A percentile compares a stretch with the other conserved stretches of the same genome.
Conservation (phyloP, 768 basidiomycete genomes). For the Omphalotus guepiniiformis region DNA sequence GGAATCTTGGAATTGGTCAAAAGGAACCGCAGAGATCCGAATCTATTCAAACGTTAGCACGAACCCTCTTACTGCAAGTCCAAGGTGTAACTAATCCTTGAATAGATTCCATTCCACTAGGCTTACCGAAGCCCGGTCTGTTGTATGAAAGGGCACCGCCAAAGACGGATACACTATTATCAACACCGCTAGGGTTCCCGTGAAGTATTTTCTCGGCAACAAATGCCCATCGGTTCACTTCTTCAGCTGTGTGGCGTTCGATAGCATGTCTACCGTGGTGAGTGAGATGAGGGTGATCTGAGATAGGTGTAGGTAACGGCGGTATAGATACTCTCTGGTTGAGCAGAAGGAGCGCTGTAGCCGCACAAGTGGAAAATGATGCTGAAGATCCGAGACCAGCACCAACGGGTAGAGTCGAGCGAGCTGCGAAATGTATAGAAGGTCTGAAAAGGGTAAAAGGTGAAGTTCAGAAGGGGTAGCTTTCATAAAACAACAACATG, state of each 20-base stretch:
- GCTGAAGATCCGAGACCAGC: slow-evolving; percentile 98
- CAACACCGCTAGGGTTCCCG: slow-evolving; percentile 95
- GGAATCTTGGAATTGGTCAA: slow-evolving; percentile 92
- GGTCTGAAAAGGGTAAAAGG: slow-evolving; percentile 43
- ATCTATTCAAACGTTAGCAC: slow-evolving; percentile 42
- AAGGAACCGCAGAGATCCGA: slow-evolving; percentile 86
- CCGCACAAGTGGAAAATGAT: slow-evolving; percentile 86
- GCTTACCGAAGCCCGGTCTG: slow-evolving; percentile 69
- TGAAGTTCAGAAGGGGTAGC: slow-evolving; percentile 12
- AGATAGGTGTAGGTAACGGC: slow-evolving; percentile 43
- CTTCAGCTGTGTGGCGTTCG: slow-evolving; percentile 59
- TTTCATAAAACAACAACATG: slow-evolving; percentile 30
- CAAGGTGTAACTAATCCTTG: slow-evolving; percentile 59
- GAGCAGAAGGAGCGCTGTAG: slow-evolving; percentile 74
- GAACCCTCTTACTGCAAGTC: background rate
- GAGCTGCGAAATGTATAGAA: slow-evolving; percentile 73
- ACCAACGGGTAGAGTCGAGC: slow-evolving; percentile 88
- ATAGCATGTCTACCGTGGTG: slow-evolving; percentile 66
- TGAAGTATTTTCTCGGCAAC: slow-evolving; percentile 94
- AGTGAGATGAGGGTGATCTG: slow-evolving; percentile 57
- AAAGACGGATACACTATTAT: slow-evolving; percentile 90
- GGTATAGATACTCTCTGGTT: slow-evolving; percentile 63
- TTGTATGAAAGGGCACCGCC: slow-evolving; percentile 93
- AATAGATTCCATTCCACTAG: slow-evolving; percentile 80
- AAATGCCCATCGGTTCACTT: slow-evolving; percentile 92